Evolutionary conservation across 495 filamentous ascomycete genomes (phyloP), one percentile per base, ranked within the genome.

Genomic region (Astrothelium subdiscretum): DNA sequence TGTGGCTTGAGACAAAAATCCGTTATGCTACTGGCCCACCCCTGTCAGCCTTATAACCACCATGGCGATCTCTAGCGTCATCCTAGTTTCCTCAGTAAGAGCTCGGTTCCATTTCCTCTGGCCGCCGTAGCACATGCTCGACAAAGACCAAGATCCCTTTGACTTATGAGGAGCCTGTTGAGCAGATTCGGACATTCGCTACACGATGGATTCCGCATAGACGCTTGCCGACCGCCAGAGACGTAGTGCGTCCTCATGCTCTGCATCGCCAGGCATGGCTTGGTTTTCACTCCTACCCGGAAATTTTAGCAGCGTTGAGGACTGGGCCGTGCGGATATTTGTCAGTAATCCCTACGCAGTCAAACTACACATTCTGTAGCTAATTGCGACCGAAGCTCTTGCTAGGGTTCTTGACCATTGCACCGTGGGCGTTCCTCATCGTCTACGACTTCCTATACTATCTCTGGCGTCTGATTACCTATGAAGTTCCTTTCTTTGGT

Each of bases 401-500:
- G 57, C 78, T 89, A 58, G 85, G 80, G 31, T 66, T 85, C 32
- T 66, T 89, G 29, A 84, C 81, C 5, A 83, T 91, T 61, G 77
- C 80, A 13, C 88, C 88, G 3, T 90, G 87, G 85, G 69, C 80
- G 1, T 69, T 82, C 0, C 71, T 90, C 32, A 70, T 91, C 59
- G 57, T 87, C 59, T 88, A 89, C 73, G 88, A 91, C 66, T 70
- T 86, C 24, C 65, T 81, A 29, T 76, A 90, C 20, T 91, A 88
- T 67, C 59, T 86, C 31, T 83, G 80, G 68, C 83, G 86, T 32
- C 75, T 81, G 29, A 64, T 79, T 6, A 72, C 76, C 32, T 84
- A 84, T 71, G 79, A 87, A 60, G 68, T 87, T 1, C 87, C 87
- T 1, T 70, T 77, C 44, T 63, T 87, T 31, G 87, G 87, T 1